Evolutionary conservation across 2,329 filamentous ascomycete genomes (phyloP).

Genomic region (Clarireedia hainanense): DNA sequence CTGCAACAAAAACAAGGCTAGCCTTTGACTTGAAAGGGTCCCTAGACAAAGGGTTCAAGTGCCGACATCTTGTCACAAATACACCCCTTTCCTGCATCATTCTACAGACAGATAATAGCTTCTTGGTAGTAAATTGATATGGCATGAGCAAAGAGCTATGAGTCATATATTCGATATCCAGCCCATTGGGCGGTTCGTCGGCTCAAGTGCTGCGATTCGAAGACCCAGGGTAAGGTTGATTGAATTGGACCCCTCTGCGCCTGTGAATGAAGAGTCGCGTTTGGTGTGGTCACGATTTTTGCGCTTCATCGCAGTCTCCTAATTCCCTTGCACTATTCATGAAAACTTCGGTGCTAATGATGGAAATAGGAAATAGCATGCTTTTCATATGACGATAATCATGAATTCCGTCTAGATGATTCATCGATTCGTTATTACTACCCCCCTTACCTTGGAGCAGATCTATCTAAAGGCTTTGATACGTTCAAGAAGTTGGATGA

Average conservation of each 20-base stretch:
- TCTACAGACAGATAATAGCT: no score
- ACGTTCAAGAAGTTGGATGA: constrained; percentile 79
- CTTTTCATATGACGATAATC: constrained; percentile 88
- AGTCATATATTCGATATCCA: constrained; percentile 52
- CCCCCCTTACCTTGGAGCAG: constrained; percentile 59
- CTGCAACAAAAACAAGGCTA: no score
- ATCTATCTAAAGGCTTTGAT: constrained; percentile 75
- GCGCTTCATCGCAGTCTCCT: not conserved
- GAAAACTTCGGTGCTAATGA: not conserved
- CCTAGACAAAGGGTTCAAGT: no score
- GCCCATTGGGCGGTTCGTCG: constrained; percentile 61
- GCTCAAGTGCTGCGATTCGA: constrained; percentile 61
- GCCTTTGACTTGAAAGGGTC: no score
- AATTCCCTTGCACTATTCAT: not conserved
- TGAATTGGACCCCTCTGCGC: no score
- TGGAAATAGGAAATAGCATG: constrained; percentile 68
- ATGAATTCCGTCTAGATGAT: constrained; percentile 66
- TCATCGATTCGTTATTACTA: constrained; percentile 86
- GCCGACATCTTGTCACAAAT: no score
- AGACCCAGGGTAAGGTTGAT: constrained; percentile 55
- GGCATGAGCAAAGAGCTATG: constrained; percentile 11
- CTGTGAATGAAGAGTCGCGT: no score
- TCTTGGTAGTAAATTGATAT: not conserved
- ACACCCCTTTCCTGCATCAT: no score
- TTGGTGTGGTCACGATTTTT: no score